Base-by-base conservation (phyloP, 768 basidiomycete species). In the Leccinellum albellum region DNA sequence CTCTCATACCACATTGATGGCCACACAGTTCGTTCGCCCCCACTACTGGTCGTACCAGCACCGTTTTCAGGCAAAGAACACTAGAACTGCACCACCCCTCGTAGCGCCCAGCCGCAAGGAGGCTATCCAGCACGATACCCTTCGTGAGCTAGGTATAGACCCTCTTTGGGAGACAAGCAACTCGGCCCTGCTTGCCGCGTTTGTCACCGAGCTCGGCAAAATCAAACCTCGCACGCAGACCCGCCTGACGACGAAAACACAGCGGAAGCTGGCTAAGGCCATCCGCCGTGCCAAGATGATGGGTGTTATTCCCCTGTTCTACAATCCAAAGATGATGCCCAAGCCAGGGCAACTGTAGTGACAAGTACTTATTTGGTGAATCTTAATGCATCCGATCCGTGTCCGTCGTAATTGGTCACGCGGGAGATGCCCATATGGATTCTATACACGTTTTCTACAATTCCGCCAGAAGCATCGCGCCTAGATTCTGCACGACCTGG, bases 401-500 rank as follows among this genome's bases (percentile, higher is more conserved):
- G 61, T 59, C 10, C 33, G 50, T 40, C 61, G 46, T 17, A 29
- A 15, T 31, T 15, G 9, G 33, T 59, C 61, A 63, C 45, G 31
- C 49, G 29, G 33, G 21, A 32, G 23, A 55, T 9, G 14, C 8
- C 2, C 23, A 15, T 23, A 21, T 44, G 26, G 48, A 26, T 6
- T 29, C 12, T 31, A 6, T 50, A 60, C 31, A 40, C 24, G 8
- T 15, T 32, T 20, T 58, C 74, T 82, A 94, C 65, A 97, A 78
- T 77, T 98, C 94, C 55, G 93, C 92, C 60, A 97, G 79, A 59
- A 98, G 79, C 87, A 96, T 96, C 63, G 94, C 96, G 40, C 91
- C 95, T 60, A 98, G 74, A 69, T 90, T 95, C 76, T 97, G 95
- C 44, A 94, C 89, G 53, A 98, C 94, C 73, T 98, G 95, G 73